phyloP scores from a whole-genome alignment of 1,139 yeast species.

The Wickerhamiella pararugosa region DNA sequence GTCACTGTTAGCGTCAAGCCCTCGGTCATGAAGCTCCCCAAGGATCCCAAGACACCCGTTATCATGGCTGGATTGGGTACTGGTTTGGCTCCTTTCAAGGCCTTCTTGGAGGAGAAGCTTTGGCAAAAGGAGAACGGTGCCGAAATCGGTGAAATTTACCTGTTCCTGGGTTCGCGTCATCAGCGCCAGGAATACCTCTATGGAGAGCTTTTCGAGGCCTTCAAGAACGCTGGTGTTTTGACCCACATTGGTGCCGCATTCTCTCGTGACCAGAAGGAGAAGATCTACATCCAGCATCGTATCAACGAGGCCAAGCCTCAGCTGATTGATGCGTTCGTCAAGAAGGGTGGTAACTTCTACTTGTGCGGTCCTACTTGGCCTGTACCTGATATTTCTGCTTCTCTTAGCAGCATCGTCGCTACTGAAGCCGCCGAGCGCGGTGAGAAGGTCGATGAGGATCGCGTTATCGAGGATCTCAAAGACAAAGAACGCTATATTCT shows the following conservation, averaged over 20 bases:
- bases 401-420: conserved; percentile 64
- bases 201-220: conserved; percentile 97
- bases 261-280: conserved; percentile 92
- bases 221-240: conserved; percentile 76
- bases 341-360: conserved; percentile 77
- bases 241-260: conserved; percentile 97
- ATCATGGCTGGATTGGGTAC: conserved; percentile 98
- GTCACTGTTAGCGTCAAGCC: conserved; percentile 92
- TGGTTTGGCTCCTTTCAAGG: conserved; percentile 97
- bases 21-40: conserved; percentile 92
- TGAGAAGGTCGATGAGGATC: conserved; percentile 52
- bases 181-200: conserved; percentile 89
- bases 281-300: conserved; percentile 89
- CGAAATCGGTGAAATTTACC: conserved; percentile 77
- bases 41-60: conserved; percentile 73
- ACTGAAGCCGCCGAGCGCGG: conserved; percentile 60
- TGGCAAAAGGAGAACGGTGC: conserved; percentile 85
- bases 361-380: conserved; percentile 99
- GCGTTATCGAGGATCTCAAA: conserved; percentile 83
- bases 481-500: conserved; percentile 84
- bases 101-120: conserved; percentile 86
- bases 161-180: conserved; percentile 91
- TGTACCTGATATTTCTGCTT: conserved; percentile 89
- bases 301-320: conserved; percentile 63
- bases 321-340: conserved; percentile 65